phyloP scores from a whole-genome alignment of 306 rosid species.

The Potentilla sterilis region DNA sequence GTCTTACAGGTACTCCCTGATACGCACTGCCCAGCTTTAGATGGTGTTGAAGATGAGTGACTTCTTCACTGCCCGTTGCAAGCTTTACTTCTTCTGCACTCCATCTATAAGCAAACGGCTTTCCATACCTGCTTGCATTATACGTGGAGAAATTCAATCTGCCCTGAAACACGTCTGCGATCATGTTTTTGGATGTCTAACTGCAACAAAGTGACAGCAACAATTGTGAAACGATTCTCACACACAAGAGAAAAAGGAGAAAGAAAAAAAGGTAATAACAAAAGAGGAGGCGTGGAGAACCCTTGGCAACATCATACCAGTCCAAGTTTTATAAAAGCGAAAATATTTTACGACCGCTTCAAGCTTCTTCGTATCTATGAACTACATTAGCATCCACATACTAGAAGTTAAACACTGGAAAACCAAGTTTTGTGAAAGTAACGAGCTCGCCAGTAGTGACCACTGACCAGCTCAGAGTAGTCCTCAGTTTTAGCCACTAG shows the following conservation, averaged over 20 bases:
- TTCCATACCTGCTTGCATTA: slow-evolving; percentile 40
- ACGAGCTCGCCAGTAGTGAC: too few species aligned
- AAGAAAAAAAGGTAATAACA: background rate
- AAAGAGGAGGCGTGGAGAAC: too few species aligned
- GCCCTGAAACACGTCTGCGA: slow-evolving; percentile 78
- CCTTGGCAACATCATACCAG: too few species aligned
- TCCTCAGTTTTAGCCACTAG: too few species aligned
- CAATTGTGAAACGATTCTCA: background rate
- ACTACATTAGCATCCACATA: too few species aligned
- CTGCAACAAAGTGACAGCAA: slow-evolving; percentile 45
- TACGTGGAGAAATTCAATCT: slow-evolving; percentile 58
- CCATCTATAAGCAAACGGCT: too few species aligned
- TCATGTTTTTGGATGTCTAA: slow-evolving; percentile 59
- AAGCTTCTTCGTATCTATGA: too few species aligned
- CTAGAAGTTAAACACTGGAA: too few species aligned
- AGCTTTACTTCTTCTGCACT: slow-evolving; percentile 65
- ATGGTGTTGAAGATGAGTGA: slow-evolving; percentile 56
- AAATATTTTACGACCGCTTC: too few species aligned
- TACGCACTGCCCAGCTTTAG: slow-evolving; percentile 83
- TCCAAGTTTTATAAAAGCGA: too few species aligned
- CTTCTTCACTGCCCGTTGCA: slow-evolving; percentile 68
- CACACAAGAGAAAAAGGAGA: background rate
- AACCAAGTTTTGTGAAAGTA: too few species aligned
- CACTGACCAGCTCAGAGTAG: too few species aligned
- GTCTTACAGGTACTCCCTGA: slow-evolving; percentile 68